Evolutionary conservation across 192 early-diverging fungal genomes (phyloP), one percentile per base, ranked within the genome.

Genomic region (Podila epigama): DNA sequence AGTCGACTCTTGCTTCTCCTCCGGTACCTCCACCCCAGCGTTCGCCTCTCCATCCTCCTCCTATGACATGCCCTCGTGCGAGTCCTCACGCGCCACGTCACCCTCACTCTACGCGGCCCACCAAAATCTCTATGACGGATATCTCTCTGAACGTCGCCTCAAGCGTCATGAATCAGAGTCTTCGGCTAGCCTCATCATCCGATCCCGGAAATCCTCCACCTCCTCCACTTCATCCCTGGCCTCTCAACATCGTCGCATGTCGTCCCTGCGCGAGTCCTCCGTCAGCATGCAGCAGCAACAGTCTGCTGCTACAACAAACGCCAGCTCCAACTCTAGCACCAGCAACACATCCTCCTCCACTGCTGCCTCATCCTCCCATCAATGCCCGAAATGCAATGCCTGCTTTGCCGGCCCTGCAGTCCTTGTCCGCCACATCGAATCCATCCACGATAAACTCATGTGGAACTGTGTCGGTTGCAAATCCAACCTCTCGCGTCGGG

Each of bases 401-500:
- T 63, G 60, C 39, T 77, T 77, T 32, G 73, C 73, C 5, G 73
- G 73, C 0, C 73, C 66, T 11, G 73, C 73, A 13, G 73, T 77
- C 7, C 27, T 77, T 48, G 66, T 64, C 32, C 65, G 73, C 10
- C 73, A 77, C 28, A 63, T 77, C 40, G 73, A 77, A 42, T 77
- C 73, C 8, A 77, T 77, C 60, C 73, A 77, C 37, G 73, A 77
- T 18, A 77, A 68, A 56, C 27, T 77, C 42, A 66, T 77, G 32
- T 77, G 73, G 73, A 77, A 77, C 57, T 77, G 73, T 63, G 65
- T 63, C 22, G 73, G 73, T 18, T 77, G 73, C 61, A 77, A 77
- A 35, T 77, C 73, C 20, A 77, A 77, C 48, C 60, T 77, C 15
- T 77, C 73, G 0, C 48, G 73, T 8, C 66, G 73, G 27, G 73